phyloP scores from a whole-genome alignment of 495 filamentous ascomycete genomes.

The Xeromyces bisporus region DNA sequence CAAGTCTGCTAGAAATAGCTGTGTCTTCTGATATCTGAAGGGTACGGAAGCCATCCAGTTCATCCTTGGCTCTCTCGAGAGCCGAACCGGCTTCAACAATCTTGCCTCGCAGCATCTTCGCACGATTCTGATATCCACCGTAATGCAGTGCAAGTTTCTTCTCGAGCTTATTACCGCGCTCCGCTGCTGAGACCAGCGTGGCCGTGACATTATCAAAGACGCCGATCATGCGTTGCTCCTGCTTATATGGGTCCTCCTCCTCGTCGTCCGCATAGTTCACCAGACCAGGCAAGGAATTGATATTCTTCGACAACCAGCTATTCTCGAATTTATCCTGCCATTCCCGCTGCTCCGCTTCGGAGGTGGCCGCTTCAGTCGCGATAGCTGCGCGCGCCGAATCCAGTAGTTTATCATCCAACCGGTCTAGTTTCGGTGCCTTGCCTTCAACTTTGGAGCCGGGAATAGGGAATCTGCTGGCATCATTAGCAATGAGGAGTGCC shows the following conservation, averaged over 20 bases:
- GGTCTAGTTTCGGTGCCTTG: constrained; percentile 39
- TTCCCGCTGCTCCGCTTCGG: constrained; percentile 27
- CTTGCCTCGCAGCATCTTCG: constrained; percentile 65
- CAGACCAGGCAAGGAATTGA: constrained; percentile 51
- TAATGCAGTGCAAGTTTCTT: constrained; percentile 82
- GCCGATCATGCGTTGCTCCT: constrained; percentile 32
- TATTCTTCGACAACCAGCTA: constrained; percentile 49
- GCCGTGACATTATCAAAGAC: constrained; percentile 45
- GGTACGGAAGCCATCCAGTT: constrained; percentile 58
- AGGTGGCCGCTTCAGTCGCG: constrained; percentile 45
- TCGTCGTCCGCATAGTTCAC: constrained; percentile 61
- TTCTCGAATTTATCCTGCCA: constrained; percentile 41
- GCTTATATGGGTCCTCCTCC: constrained; percentile 19
- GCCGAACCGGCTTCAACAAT: constrained; percentile 63
- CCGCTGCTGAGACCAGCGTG: constrained; percentile 50
- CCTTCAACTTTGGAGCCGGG: constrained; percentile 47
- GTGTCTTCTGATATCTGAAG: constrained; percentile 63
- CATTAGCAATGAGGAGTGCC: constrained; percentile 61
- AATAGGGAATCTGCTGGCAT: constrained; percentile 58
- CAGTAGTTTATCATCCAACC: constrained; percentile 53
- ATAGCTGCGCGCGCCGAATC: constrained; percentile 62
- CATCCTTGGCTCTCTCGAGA: constrained; percentile 51
- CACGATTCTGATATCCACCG: constrained; percentile 79
- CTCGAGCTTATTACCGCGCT: constrained; percentile 69
- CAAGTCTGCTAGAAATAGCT: constrained; percentile 54